Percentiles rank a stretch among this genome's conserved stretches.
phyloP scores from a whole-genome alignment of 345 rosid genomes.

The Noccaea caerulescens region DNA sequence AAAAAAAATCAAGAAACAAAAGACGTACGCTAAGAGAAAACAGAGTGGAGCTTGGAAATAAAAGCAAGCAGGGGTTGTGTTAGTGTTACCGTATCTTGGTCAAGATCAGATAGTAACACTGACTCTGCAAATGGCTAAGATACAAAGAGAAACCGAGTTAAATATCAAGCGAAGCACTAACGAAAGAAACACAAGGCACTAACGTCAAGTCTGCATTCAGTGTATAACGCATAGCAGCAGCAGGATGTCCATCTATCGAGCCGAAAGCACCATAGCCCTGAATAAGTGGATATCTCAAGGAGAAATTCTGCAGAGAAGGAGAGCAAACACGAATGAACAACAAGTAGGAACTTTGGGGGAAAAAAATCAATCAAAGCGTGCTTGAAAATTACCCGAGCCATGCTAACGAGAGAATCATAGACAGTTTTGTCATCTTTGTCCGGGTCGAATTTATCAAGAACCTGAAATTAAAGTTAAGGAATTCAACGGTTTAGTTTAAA shows the following conservation, averaged over 20 bases:
- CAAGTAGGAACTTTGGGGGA: neutral
- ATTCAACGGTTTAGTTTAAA: too few relatives aligned
- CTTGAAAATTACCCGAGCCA: constrained; percentile 80
- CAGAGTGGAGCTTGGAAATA: neutral
- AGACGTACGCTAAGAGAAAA: constrained; percentile 19
- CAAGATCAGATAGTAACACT: constrained; percentile 79
- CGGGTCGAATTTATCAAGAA: constrained; percentile 93
- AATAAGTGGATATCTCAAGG: constrained; percentile 83
- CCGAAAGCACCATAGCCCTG: constrained; percentile 98
- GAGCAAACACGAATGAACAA: neutral
- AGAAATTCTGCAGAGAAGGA: constrained; percentile 63
- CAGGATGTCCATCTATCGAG: constrained; percentile 92
- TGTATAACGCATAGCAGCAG: constrained; percentile 99
- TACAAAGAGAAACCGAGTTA: neutral
- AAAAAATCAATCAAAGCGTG: neutral
- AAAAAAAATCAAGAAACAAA: constrained; percentile 12
- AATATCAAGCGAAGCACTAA: neutral
- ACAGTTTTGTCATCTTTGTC: constrained; percentile 88
- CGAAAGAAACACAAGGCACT: constrained; percentile 34
- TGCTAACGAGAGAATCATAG: constrained; percentile 88
- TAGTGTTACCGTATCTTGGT: constrained; percentile 69
- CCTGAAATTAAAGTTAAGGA: too few relatives aligned
- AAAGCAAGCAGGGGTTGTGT: neutral
- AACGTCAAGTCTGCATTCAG: constrained; percentile 94
- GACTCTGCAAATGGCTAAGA: constrained; percentile 89